Base-by-base conservation (phyloP, 305 asterid species). In the Fraxinus albicans region DNA sequence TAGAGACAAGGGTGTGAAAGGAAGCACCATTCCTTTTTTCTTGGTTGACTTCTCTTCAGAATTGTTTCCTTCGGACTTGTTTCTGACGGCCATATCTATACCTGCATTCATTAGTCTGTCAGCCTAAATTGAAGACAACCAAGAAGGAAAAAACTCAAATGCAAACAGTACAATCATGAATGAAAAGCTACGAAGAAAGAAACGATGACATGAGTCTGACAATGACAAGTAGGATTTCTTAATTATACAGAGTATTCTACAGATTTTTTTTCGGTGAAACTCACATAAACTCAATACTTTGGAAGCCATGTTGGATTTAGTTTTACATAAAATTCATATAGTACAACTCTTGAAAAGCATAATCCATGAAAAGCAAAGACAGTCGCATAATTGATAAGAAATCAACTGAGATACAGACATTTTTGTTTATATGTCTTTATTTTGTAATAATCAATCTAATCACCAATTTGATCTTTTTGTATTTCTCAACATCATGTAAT, bases 11-110 rank as follows among this genome's bases (percentile, higher is more conserved):
- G 98, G 97, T 79, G 91, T 91, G 89, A 96, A 96, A 0, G 99
- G 99, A 73, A 96, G 97, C 87, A 94, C 95, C 99, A 96, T 96
- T 82, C 98, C 99, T 80, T 77, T 92, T 85, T 79, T 91, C 72
- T 81, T 86, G 53, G 78, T 73, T 36, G 82, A 73, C 29, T 79
- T 81, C 70, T 81, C 88, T 63, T 81, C 84, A 50, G 82, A 81
- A 33, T 81, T 80, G 85, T 67, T 84, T 76, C 58, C 88, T 63
- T 77, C 87, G 50, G 89, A 84, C 82, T 85, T 60, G 60, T 81
- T 81, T 86, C 89, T 86, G 21, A 74, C 75, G 23, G 83, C 79
- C 94, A 86, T 87, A 79, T 87, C 91, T 17, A 70, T 76, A 17
- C 92, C 97, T 90, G 94, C 82, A 80, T 25, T 72, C 72, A 55